Evolutionary conservation across 2,329 filamentous ascomycete genomes (phyloP).

Genomic region (Alternaria panax): DNA sequence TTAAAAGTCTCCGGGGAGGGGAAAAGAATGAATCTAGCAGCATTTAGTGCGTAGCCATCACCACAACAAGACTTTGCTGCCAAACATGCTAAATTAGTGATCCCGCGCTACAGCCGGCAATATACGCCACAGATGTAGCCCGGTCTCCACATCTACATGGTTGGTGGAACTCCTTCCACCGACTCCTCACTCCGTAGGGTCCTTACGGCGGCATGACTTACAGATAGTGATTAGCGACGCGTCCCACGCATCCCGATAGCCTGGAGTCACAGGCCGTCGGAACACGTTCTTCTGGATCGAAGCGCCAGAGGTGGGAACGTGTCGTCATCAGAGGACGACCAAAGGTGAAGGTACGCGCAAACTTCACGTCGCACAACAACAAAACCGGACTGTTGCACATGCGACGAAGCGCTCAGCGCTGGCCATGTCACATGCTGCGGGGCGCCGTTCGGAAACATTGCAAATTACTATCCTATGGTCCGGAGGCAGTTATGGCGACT

Average conservation of each 20-base stretch:
- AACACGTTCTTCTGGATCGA: conserved; percentile 7
- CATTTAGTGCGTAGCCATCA: neutral
- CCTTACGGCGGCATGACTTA: neutral
- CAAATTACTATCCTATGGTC: neutral
- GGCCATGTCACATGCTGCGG: neutral
- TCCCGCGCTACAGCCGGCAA: neutral
- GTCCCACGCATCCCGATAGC: conserved; percentile 13
- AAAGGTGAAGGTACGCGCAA: neutral
- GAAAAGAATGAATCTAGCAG: neutral
- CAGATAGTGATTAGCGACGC: neutral
- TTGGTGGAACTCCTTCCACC: neutral
- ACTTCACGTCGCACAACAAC: conserved; percentile 18
- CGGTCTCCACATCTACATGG: neutral
- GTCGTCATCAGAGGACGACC: neutral
- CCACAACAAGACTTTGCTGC: neutral
- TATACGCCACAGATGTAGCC: neutral
- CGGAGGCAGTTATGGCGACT: neutral
- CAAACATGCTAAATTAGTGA: neutral
- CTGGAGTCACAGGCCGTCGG: conserved; percentile 27
- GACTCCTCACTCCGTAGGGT: neutral
- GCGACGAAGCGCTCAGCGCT: neutral
- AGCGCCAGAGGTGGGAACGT: conserved; percentile 6
- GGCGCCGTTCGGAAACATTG: neutral
- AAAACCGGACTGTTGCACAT: neutral
- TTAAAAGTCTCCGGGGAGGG: neutral